Evolutionary conservation across 805 yeast species (phyloP), one percentile per base, ranked within the genome.

Genomic region (Candida chauliodis): DNA sequence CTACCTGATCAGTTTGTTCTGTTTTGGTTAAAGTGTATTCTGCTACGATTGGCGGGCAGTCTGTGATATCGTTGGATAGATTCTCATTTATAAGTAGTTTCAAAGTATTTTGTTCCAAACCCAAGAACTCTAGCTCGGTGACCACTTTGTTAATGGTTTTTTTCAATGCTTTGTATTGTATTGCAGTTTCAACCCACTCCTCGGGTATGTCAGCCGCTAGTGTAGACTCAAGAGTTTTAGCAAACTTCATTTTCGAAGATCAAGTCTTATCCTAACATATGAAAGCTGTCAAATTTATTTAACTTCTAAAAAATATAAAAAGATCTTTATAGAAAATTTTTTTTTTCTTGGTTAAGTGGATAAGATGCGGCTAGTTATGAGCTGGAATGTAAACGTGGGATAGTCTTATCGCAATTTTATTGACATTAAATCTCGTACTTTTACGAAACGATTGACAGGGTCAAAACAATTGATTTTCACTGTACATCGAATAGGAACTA

Each of bases 151-250:
- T 74, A 42, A 84, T 81, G 41, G 78, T 70, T 52, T 84, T 84
- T 53, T 84, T 84, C 41, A 84, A 56, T 3, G 78, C 72, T 54
- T 84, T 84, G 55, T 84, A 84, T 47, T 82, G 85, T 32, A 84
- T 82, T 10, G 89, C 85, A 5, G 76, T 73, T 20, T 67, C 72
- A 0, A 75, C 61, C 93, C 93, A 84, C 16, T 77, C 81, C 19
- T 63, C 67, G 5, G 91, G 91, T 11, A 83, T 66, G 34, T 79
- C 82, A 38, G 75, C 81, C 25, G 65, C 66, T 17, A 84, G 66
- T 2, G 79, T 73, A 48, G 80, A 77, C 51, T 84, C 83, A 40
- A 81, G 74, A 5, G 75, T 72, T 54, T 84, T 84, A 4, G 87
- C 90, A 54, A 84, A 84, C 69, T 84, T 84, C 91, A 84, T 84